Percentiles rank a stretch among this genome's conserved stretches.
Conservation (phyloP, 225 moss, liverwort and hornwort species). For the Asterella californica region DNA sequence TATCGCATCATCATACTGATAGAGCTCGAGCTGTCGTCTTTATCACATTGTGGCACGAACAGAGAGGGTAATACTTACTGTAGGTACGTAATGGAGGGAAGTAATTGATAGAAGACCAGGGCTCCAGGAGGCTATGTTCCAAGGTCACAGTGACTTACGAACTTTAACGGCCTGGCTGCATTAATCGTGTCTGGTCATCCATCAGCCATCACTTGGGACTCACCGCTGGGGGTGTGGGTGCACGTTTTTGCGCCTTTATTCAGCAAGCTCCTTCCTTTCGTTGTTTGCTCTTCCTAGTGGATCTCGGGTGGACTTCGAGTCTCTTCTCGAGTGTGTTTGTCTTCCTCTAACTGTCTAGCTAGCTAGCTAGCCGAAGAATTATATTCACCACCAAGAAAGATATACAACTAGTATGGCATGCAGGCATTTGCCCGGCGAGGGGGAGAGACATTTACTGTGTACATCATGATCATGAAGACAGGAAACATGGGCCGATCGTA, state of each 20-base stretch:
- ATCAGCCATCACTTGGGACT: not conserved
- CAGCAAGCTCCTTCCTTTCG: slow-evolving; percentile 1
- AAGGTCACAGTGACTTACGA: slow-evolving; percentile 9
- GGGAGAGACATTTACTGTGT: not conserved
- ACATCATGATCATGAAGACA: not conserved
- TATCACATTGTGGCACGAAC: no score
- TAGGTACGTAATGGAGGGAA: no score
- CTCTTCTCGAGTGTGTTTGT: not conserved
- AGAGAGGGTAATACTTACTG: no score
- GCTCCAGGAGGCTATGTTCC: slow-evolving; percentile 17
- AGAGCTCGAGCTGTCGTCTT: no score
- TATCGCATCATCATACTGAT: no score
- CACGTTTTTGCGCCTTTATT: not conserved
- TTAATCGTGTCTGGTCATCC: not conserved
- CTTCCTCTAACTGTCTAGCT: not conserved
- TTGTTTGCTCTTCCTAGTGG: not conserved
- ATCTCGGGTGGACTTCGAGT: not conserved
- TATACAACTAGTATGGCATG: not conserved
- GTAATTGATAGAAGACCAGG: no score
- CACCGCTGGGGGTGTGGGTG: not conserved
- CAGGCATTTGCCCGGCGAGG: not conserved
- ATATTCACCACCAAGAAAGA: not conserved
- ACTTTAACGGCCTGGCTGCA: not conserved
- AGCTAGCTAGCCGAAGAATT: not conserved
- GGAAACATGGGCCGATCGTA: no score